Percentiles rank a stretch among this genome's conserved stretches.
phyloP scores from a whole-genome alignment of 495 filamentous ascomycete genomes.

The Parmelia sp. region DNA sequence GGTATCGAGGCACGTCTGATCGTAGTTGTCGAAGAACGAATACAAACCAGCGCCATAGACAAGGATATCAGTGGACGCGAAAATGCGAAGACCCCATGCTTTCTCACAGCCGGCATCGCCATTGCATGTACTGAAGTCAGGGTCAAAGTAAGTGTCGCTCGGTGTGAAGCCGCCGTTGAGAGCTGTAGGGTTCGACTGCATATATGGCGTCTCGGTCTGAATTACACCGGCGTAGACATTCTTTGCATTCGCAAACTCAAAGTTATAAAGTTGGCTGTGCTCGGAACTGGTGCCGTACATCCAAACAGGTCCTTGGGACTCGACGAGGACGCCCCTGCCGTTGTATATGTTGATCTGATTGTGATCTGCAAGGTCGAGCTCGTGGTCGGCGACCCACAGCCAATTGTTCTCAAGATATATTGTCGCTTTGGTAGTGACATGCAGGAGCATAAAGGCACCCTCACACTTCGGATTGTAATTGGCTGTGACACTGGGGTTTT shows the following conservation, averaged over 20 bases:
- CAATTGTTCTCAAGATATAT: slow-evolving; percentile 88
- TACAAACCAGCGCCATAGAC: slow-evolving; percentile 78
- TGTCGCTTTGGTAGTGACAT: slow-evolving; percentile 62
- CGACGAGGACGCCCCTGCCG: slow-evolving; percentile 77
- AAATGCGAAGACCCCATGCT: slow-evolving; percentile 76
- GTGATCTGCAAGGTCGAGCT: slow-evolving; percentile 69
- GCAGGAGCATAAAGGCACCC: slow-evolving; percentile 76
- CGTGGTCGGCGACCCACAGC: slow-evolving; percentile 95
- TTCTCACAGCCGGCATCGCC: slow-evolving; percentile 59
- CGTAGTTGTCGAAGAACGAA: slow-evolving; percentile 83
- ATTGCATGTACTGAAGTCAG: slow-evolving; percentile 61
- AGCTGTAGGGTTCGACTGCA: slow-evolving; percentile 76
- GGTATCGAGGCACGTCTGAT: slow-evolving; percentile 64
- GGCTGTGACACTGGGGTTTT: slow-evolving; percentile 56
- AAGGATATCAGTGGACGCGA: slow-evolving; percentile 59
- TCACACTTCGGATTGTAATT: slow-evolving; percentile 50
- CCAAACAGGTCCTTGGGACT: slow-evolving; percentile 52
- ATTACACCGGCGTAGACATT: slow-evolving; percentile 81
- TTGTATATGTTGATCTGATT: slow-evolving; percentile 88
- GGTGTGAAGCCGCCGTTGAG: slow-evolving; percentile 61
- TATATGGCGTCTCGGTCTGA: slow-evolving; percentile 91
- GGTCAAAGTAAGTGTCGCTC: slow-evolving; percentile 62
- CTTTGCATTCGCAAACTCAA: slow-evolving; percentile 71
- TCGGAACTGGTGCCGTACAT: slow-evolving; percentile 77
- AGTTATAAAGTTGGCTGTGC: slow-evolving; percentile 86